A percentile compares a stretch with the other conserved stretches of the same genome.
These are phyloP conservation scores for Halocafeteria seosinensis DNA, from an alignment of 108 stramenopile genomes.

Conservation along the genomic window DNA sequence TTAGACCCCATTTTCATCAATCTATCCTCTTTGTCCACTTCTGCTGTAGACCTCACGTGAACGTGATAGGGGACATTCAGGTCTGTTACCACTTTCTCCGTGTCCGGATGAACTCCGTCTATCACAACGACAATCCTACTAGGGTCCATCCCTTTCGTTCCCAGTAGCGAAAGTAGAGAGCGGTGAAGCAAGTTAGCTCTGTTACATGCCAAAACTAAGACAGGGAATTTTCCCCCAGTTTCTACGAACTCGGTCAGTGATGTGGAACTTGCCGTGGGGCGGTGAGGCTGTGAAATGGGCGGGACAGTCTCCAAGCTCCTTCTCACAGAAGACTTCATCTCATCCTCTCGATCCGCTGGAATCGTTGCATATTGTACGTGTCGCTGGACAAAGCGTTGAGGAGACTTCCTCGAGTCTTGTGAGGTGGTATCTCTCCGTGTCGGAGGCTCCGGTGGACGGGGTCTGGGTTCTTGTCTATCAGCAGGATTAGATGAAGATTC, in stretches of 20 bases:
- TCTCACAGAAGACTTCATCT: no score
- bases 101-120: constrained; percentile 10
- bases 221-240: constrained; percentile 11
- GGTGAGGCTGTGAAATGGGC: no score
- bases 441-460: no score
- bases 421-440: no score
- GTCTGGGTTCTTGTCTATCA: no score
- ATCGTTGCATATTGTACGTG: no score
- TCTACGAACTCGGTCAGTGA: constrained; percentile 2
- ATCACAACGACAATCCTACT: constrained; percentile 19
- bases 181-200: constrained; percentile 10
- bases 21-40: neutral
- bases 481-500: no score
- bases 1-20: neutral
- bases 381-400: no score
- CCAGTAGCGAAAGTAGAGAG: constrained; percentile 18
- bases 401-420: no score
- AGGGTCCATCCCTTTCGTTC: neutral
- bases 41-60: neutral
- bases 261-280: neutral
- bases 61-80: no score
- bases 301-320: no score
- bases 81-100: neutral
- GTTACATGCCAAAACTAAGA: constrained; percentile 26
- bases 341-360: no score